Percentiles rank a stretch among this genome's conserved stretches.
phyloP scores from a whole-genome alignment of 768 basidiomycete genomes.

The Leucosporidium creatinivorum region DNA sequence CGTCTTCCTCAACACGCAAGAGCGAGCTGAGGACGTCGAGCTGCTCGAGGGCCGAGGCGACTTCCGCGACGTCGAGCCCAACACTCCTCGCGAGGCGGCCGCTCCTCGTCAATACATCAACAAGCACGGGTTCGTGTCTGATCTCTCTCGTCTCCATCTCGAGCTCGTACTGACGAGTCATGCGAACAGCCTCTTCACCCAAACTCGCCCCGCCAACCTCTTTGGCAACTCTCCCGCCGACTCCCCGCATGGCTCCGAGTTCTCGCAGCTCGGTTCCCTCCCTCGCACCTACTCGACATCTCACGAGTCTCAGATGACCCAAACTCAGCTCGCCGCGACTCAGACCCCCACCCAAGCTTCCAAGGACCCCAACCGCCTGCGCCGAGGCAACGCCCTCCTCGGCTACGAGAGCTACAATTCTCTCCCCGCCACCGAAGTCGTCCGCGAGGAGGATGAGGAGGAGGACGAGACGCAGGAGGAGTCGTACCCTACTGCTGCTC shows the following conservation, averaged over 20 bases:
- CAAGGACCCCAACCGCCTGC: slow-evolving; percentile 4
- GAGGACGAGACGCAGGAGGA: background rate
- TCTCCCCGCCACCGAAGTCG: slow-evolving; percentile 4
- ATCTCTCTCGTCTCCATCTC: too few relatives aligned
- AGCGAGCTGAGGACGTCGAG: slow-evolving; percentile 23
- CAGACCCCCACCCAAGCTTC: slow-evolving; percentile 21
- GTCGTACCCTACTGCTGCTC: slow-evolving; percentile 5
- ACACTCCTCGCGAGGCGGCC: slow-evolving; percentile 19
- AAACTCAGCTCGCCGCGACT: slow-evolving; percentile 9
- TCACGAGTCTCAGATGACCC: background rate
- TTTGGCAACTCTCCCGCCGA: slow-evolving; percentile 27
- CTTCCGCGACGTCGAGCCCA: slow-evolving; percentile 18
- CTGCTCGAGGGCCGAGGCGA: slow-evolving; percentile 22
- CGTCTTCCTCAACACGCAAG: slow-evolving; percentile 20
- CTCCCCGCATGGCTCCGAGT: slow-evolving; percentile 1
- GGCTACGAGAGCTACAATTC: background rate
- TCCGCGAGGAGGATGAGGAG: background rate
- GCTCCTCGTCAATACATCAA: slow-evolving; percentile 30
- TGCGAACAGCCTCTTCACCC: slow-evolving; percentile 20
- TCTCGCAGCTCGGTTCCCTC: slow-evolving; percentile 6
- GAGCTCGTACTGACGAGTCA: background rate
- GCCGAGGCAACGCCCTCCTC: slow-evolving; percentile 2
- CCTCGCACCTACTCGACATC: slow-evolving; percentile 20
- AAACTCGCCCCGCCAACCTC: slow-evolving; percentile 26
- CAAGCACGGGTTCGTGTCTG: slow-evolving; percentile 20